Percentiles rank a stretch among this genome's conserved stretches.
phyloP scores from a whole-genome alignment of 495 filamentous ascomycete species.

The Talaromyces adpressus region DNA sequence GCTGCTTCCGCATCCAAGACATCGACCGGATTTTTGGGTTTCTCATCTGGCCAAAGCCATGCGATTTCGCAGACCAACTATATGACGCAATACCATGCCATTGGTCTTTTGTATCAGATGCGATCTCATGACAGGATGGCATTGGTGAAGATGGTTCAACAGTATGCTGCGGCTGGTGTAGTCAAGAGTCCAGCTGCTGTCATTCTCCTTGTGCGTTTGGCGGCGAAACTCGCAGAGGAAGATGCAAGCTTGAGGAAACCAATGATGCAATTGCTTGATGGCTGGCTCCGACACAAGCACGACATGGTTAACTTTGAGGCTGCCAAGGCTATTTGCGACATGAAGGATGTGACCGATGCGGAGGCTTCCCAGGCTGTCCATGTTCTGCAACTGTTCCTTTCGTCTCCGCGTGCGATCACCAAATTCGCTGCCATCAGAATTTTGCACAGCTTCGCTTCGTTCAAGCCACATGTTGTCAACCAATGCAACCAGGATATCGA shows the following conservation, averaged over 20 bases:
- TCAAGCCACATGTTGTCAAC: constrained; percentile 88
- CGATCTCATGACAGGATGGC: constrained; percentile 96
- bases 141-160: constrained; percentile 99
- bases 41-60: constrained; percentile 61
- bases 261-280: constrained; percentile 92
- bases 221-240: constrained; percentile 92
- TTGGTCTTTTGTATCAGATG: constrained; percentile 97
- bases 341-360: constrained; percentile 85
- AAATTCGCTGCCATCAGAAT: constrained; percentile 98
- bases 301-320: constrained; percentile 99
- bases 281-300: constrained; percentile 96
- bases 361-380: constrained; percentile 92
- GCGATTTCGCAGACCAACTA: constrained; percentile 67
- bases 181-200: constrained; percentile 92
- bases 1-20: constrained; percentile 86
- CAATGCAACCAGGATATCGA: constrained; percentile 97
- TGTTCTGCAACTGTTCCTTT: constrained; percentile 91
- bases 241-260: constrained; percentile 81
- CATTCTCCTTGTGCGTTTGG: constrained; percentile 85
- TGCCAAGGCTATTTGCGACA: constrained; percentile 92
- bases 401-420: constrained; percentile 91
- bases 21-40: constrained; percentile 83
- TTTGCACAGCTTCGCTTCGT: constrained; percentile 88
- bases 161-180: constrained; percentile 83
- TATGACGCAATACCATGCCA: constrained; percentile 98